A percentile compares a stretch with the other conserved stretches of the same genome.
phyloP scores from a whole-genome alignment of 805 yeast species.

The Candida koratica region DNA sequence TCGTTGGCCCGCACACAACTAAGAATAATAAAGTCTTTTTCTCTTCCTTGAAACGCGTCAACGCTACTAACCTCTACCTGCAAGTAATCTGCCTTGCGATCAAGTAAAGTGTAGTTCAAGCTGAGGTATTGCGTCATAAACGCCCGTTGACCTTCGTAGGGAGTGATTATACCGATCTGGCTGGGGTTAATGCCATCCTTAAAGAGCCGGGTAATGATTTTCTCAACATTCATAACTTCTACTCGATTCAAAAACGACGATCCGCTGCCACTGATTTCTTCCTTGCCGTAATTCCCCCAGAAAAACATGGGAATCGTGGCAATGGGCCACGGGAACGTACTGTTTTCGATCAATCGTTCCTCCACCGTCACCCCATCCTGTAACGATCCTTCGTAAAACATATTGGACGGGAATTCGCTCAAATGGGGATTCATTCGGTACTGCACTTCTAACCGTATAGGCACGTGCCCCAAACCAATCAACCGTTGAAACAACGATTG shows the following conservation, averaged over 20 bases:
- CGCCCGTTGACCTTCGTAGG: constrained; percentile 91
- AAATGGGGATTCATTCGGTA: constrained; percentile 92
- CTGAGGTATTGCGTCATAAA: constrained; percentile 76
- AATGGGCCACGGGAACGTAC: constrained; percentile 90
- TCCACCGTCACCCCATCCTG: constrained; percentile 88
- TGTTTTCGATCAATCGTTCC: constrained; percentile 52
- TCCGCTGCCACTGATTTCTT: constrained; percentile 80
- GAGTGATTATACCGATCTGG: constrained; percentile 90
- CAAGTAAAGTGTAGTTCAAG: constrained; percentile 58
- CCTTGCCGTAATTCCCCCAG: constrained; percentile 86
- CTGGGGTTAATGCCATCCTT: constrained; percentile 72
- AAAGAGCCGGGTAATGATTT: constrained; percentile 66
- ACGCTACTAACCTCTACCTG: constrained; percentile 73
- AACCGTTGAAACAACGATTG: constrained; percentile 88
- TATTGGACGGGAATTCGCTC: constrained; percentile 82
- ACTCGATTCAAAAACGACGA: constrained; percentile 78
- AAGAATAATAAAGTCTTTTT: constrained; percentile 41
- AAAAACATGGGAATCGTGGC: constrained; percentile 88
- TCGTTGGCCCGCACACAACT: constrained; percentile 45
- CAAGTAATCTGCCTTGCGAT: constrained; percentile 53
- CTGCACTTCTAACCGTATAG: constrained; percentile 84
- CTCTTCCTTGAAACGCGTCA: constrained; percentile 44
- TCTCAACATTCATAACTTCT: constrained; percentile 87
- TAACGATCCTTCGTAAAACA: constrained; percentile 88
- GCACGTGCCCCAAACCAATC: constrained; percentile 75